These are phyloP conservation scores for Sporisorium sorghi DNA, from an alignment of 1,284 basidiomycete genomes.

Conservation along the genomic window DNA sequence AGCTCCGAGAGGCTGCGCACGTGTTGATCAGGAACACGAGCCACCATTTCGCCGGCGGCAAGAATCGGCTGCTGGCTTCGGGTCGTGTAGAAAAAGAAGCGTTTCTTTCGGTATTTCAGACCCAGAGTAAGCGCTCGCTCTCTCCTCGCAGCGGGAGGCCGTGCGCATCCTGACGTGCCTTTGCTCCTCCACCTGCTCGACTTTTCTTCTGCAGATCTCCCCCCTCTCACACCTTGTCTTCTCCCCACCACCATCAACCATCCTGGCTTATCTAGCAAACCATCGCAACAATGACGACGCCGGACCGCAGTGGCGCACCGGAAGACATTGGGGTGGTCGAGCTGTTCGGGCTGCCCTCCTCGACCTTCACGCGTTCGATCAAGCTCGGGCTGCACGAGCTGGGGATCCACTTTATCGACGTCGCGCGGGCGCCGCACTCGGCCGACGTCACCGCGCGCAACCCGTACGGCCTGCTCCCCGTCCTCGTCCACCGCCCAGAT, in stretches of 20 bases:
- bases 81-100: no score
- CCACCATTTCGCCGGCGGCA: background rate
- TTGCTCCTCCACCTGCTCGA: constrained; percentile 1
- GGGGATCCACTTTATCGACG: constrained; percentile 30
- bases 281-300: constrained; percentile 37
- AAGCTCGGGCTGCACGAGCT: constrained; percentile 36
- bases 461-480: constrained; percentile 39
- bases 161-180: background rate
- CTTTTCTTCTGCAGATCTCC: no score
- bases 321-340: constrained; percentile 46
- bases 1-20: constrained; percentile 1
- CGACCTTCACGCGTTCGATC: constrained; percentile 44
- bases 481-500: constrained; percentile 40
- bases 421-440: constrained; percentile 26
- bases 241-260: constrained; percentile 2
- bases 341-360: constrained; percentile 25
- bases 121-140: background rate
- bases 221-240: background rate
- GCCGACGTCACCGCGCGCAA: constrained; percentile 31
- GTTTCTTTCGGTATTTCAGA: background rate
- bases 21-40: constrained; percentile 9
- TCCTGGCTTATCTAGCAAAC: no score
- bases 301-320: constrained; percentile 24
- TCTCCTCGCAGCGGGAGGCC: background rate
- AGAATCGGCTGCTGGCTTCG: background rate